These are phyloP conservation scores for Radiomyces spectabilis DNA, from an alignment of 192 early-diverging fungal genomes.

Conservation along the genomic window DNA sequence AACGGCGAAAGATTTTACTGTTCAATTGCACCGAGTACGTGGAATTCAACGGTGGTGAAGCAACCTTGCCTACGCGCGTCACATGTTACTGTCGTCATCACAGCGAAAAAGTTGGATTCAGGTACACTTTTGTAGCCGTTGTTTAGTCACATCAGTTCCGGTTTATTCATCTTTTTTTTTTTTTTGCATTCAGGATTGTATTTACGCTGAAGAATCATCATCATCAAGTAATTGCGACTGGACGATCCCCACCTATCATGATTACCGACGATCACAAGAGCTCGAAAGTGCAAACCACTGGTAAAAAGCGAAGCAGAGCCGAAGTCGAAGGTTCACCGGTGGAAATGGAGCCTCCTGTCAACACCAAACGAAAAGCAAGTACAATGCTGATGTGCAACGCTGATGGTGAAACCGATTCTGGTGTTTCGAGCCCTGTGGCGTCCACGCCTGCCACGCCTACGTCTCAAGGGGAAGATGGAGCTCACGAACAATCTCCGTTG, in stretches of 20 bases:
- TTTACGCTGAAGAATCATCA: slow-evolving; percentile 56
- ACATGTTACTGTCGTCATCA: slow-evolving; percentile 89
- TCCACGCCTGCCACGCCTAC: slow-evolving; percentile 28
- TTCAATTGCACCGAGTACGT: slow-evolving; percentile 72
- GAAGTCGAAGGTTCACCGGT: slow-evolving; percentile 31
- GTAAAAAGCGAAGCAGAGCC: slow-evolving; percentile 39
- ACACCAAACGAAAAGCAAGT: neutral
- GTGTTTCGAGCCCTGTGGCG: slow-evolving; percentile 27
- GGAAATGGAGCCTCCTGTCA: neutral
- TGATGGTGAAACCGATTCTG: slow-evolving; percentile 26
- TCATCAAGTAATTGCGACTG: slow-evolving; percentile 55
- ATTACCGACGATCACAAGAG: slow-evolving; percentile 91
- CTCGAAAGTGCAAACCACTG: slow-evolving; percentile 48
- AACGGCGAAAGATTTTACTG: slow-evolving; percentile 59
- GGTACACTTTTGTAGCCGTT: too few relatives aligned
- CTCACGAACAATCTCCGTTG: too few relatives aligned
- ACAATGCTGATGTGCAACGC: too few relatives aligned
- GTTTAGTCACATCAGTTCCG: neutral
- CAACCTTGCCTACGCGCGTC: slow-evolving; percentile 69
- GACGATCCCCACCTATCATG: slow-evolving; percentile 75
- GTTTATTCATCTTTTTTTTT: neutral
- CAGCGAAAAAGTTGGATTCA: slow-evolving; percentile 77
- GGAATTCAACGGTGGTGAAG: slow-evolving; percentile 73
- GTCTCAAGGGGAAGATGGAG: slow-evolving; percentile 17
- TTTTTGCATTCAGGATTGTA: slow-evolving; percentile 42